Evolutionary conservation across 208 protist genomes (phyloP), one percentile per base, ranked within the genome.

Genomic region (Leishmania aethiopica): DNA sequence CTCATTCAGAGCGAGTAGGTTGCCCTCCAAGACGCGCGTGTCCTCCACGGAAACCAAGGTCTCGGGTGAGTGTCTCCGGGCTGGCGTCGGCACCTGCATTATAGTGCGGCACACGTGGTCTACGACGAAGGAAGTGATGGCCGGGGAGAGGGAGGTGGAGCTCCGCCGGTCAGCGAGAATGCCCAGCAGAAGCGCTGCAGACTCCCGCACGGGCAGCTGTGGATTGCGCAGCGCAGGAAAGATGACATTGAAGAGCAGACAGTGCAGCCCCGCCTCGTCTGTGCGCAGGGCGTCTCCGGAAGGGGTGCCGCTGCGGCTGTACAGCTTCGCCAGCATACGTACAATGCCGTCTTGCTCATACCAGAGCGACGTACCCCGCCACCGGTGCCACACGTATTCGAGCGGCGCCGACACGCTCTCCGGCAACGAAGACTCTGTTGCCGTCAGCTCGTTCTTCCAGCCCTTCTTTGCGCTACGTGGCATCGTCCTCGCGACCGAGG

Each of bases 181-280:
- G 49, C 77, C 83, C 19, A 91, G 75, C 17, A 94, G 51, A 3
- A 85, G 73, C 19, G 88, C 91, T 32, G 89, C 90, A 13, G 86
- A 86, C 77, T 93, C 87, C 37, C 91, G 85, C 66, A 96, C 85
- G 2, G 93, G 89, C 78, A 94, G 78, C 84, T 94, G 89, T 25
- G 83, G 81, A 45, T 94, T 87, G 17, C 81, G 79, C 22, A 95
- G 72, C 42, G 92, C 82, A 0, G 89, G 90, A 75, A 95, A 85
- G 42, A 85, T 77, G 13, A 94, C 81, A 1, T 80, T 88, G 70
- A 92, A 85, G 45, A 88, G 83, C 22, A 95, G n/a, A n/a, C 49
- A 79, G 55, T 49, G 79, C 0, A 87, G 28, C 42, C 84, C 84
- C 15, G 71, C 75, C 71, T 82, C 80, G 62, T 86, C 83, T 51